Conservation (phyloP, 371 early-diverging fungal species). For the Rhizopus arrhizus region DNA sequence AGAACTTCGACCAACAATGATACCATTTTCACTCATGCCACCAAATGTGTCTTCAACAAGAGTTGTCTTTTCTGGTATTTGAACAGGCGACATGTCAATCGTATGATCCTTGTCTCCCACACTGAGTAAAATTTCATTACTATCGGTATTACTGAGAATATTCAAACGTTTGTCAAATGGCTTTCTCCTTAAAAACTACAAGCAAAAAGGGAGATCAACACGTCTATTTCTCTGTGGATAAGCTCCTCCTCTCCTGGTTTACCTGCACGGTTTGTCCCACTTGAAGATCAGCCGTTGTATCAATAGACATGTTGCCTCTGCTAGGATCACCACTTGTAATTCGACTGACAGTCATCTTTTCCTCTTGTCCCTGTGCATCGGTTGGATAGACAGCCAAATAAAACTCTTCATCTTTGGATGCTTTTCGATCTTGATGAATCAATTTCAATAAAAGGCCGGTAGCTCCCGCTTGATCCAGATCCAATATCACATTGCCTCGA, state of each 20-base stretch:
- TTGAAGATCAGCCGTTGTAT: slow-evolving; percentile 65
- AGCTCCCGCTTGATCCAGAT: slow-evolving; percentile 66
- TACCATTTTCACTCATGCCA: slow-evolving; percentile 60
- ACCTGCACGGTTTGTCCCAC: slow-evolving; percentile 66
- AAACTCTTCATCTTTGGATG: slow-evolving; percentile 61
- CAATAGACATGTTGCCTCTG: slow-evolving; percentile 74
- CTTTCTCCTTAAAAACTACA: slow-evolving; percentile 33
- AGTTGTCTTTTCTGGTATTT: slow-evolving; percentile 15
- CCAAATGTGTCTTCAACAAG: slow-evolving; percentile 44
- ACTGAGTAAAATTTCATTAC: slow-evolving; percentile 27
- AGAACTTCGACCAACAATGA: slow-evolving; percentile 47
- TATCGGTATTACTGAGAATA: slow-evolving; percentile 9
- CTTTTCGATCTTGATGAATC: slow-evolving; percentile 39
- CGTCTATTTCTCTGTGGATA: not conserved
- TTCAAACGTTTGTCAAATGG: not conserved
- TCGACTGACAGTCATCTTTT: slow-evolving; percentile 54
- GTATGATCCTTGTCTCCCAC: slow-evolving; percentile 41
- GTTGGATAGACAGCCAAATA: slow-evolving; percentile 52
- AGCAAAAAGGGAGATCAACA: not conserved
- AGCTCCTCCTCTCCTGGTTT: slow-evolving; percentile 4
- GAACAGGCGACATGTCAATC: slow-evolving; percentile 35
- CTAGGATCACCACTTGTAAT: slow-evolving; percentile 79
- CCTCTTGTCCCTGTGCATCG: slow-evolving; percentile 6
- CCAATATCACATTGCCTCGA: slow-evolving; percentile 74
- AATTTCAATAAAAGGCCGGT: slow-evolving; percentile 61